Evolutionary conservation across 2,329 filamentous ascomycete genomes (phyloP), one percentile per base, ranked within the genome.

Genomic region (Ophiocordyceps camponoti-rufipedis): DNA sequence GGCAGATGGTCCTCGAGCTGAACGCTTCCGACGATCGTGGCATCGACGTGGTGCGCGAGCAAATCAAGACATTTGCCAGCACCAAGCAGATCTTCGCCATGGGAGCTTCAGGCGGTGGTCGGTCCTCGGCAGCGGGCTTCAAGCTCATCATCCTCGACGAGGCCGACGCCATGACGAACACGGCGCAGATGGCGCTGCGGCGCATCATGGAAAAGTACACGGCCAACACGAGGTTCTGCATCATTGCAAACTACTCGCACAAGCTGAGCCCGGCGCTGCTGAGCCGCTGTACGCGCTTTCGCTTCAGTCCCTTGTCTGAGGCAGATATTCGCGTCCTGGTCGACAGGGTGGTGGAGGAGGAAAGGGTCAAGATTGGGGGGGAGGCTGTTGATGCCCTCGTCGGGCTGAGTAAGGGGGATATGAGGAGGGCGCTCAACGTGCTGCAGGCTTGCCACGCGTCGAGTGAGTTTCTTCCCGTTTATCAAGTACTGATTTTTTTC

Each of bases 131-230:
- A 28, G 85, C 84, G 0, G 75, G 75, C 4, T 98, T 83, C 70
- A 98, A 98, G 68, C 78, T 98, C 53, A 96, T 98, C 58, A 85
- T 98, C 46, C 76, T 98, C 5, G 91, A 98, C 62, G 91, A 98
- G 68, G 91, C 91, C n/a, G 91, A 98, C 61, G 91, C 91, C 45
- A 98, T 98, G 91, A 98, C 91, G n/a, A 83, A 85, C 45, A 93
- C 89, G 0, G 91, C 91, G 6, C 91, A 98, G 64, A 98, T 98
- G 89, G 91, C 91, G 0, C 70, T 98, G 46, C 77, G 91, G 50
- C 73, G 91, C 43, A 96, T 98, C 58, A 98, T 98, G 91, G 91
- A 98, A 60, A 94, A 94, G 66, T 98, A 98, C 67, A 98, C 91
- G 1, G 85, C 85, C 48, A 98, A 98, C 66, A 95, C 91, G 2